Evolutionary conservation across 2,329 filamentous ascomycete species (phyloP).

Genomic region (Clonostachys byssicola): DNA sequence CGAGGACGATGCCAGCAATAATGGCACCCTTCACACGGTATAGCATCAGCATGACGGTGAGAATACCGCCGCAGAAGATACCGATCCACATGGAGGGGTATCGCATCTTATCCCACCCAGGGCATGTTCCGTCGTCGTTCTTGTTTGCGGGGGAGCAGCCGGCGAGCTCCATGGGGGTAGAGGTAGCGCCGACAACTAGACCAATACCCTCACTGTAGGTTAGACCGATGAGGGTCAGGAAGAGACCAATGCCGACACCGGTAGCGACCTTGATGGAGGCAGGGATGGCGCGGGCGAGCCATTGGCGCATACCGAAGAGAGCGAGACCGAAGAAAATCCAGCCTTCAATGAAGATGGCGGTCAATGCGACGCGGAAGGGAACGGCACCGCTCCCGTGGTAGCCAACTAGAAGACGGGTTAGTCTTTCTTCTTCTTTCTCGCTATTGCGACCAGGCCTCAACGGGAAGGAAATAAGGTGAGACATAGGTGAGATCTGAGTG

Average conservation of each 20-base stretch:
- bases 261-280: conserved; percentile 83
- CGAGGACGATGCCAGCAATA: conserved; percentile 74
- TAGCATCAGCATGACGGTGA: conserved; percentile 78
- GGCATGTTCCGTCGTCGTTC: conserved; percentile 52
- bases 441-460: too few species aligned
- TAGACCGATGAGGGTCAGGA: conserved; percentile 70
- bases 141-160: conserved; percentile 54
- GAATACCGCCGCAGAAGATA: conserved; percentile 78
- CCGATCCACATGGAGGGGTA: conserved; percentile 83
- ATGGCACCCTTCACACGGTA: conserved; percentile 86
- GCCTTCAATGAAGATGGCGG: conserved; percentile 85
- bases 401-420: conserved; percentile 47
- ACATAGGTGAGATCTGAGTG: neutral
- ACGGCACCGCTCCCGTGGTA: conserved; percentile 70
- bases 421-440: neutral
- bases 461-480: neutral
- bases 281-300: conserved; percentile 81
- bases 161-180: conserved; percentile 70
- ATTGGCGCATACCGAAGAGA: conserved; percentile 77
- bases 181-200: conserved; percentile 62
- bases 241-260: conserved; percentile 81
- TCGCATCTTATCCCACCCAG: conserved; percentile 67
- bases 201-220: conserved; percentile 83
- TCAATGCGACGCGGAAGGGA: conserved; percentile 72
- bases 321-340: conserved; percentile 81